Evolutionary conservation across 257 asterid species (phyloP).

Genomic region (Solanum medicagineum): DNA sequence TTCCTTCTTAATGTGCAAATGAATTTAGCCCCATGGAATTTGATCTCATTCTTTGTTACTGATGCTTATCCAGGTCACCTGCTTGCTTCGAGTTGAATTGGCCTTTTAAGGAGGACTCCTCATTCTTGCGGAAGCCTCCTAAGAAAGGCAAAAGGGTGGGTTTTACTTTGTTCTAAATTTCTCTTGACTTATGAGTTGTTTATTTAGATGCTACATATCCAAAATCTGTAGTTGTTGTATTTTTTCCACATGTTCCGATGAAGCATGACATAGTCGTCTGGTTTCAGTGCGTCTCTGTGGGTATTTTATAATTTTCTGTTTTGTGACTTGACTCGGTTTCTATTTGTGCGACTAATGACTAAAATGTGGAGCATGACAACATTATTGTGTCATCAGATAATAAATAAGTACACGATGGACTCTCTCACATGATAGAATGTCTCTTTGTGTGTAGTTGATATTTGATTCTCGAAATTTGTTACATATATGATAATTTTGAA

Average conservation of each 20-base stretch:
- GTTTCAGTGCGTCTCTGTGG: neutral
- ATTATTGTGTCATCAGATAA: neutral
- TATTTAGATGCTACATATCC: neutral
- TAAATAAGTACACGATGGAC: neutral
- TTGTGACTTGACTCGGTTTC: neutral
- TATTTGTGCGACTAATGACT: neutral
- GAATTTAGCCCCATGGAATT: neutral
- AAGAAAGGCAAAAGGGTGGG: constrained; percentile 75
- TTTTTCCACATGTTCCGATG: neutral
- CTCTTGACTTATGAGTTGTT: neutral
- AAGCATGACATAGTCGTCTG: neutral
- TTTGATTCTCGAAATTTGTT: neutral
- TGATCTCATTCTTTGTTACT: neutral
- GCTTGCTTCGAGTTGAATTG: constrained; percentile 79
- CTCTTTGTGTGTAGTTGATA: neutral
- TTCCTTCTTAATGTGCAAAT: neutral
- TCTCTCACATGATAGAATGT: neutral
- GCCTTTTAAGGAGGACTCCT: constrained; percentile 64
- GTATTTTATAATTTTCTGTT: neutral
- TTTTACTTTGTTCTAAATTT: neutral
- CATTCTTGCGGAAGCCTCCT: constrained; percentile 47
- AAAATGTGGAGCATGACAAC: neutral
- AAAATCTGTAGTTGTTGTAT: neutral
- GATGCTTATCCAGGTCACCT: constrained; percentile 59
- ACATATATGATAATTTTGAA: neutral